phyloP scores from a whole-genome alignment of 75 land plant genomes.

The Pseudotsuga menziesii region DNA sequence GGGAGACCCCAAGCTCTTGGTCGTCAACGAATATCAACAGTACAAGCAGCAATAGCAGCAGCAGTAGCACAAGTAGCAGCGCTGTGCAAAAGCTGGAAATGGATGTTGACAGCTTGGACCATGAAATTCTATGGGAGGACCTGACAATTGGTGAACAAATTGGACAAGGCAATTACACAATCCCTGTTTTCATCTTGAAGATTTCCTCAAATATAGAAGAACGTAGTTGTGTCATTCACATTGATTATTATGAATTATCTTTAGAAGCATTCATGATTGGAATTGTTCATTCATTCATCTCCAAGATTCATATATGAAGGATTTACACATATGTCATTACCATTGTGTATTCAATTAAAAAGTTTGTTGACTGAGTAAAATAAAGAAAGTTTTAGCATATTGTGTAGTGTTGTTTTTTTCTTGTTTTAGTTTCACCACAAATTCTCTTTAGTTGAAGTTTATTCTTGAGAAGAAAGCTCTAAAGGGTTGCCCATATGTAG shows the following conservation, averaged over 20 bases:
- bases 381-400: no score
- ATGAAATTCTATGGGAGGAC: conserved; percentile 97
- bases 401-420: no score
- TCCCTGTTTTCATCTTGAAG: neutral
- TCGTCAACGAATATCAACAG: conserved; percentile 60
- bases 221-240: neutral
- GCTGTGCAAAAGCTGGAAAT: conserved; percentile 53
- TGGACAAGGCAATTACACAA: conserved; percentile 71
- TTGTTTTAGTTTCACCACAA: no score
- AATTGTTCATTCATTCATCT: neutral
- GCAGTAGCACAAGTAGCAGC: conserved; percentile 61
- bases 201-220: neutral
- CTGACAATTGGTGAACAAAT: conserved; percentile 88
- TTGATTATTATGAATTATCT: neutral
- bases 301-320: neutral
- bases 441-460: no score
- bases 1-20: conserved; percentile 64
- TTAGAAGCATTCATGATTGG: neutral
- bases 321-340: neutral
- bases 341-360: neutral
- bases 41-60: conserved; percentile 71
- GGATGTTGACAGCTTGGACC: conserved; percentile 66
- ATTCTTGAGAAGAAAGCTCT: no score
- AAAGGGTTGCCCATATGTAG: no score
- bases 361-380: no score